Percentiles rank a stretch among this genome's conserved stretches.
Conservation (phyloP, 2,329 filamentous ascomycete genomes). For the Paraphaeosphaeria minitans region DNA sequence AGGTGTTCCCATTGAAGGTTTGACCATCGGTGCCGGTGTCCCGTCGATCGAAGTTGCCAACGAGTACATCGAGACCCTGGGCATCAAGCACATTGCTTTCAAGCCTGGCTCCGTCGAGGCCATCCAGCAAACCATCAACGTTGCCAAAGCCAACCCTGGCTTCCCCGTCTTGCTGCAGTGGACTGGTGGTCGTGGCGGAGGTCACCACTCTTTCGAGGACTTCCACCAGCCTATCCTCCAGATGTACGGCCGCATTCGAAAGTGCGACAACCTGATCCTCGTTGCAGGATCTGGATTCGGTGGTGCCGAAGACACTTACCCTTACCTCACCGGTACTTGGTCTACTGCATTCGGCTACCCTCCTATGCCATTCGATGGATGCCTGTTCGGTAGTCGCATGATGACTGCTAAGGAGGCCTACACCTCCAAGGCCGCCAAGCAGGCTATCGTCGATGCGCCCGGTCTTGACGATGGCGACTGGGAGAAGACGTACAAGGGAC, state of each 20-base stretch:
- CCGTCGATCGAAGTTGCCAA: slow-evolving; percentile 55
- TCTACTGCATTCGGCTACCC: slow-evolving; percentile 50
- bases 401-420: slow-evolving; percentile 56
- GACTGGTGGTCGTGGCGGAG: slow-evolving; percentile 57
- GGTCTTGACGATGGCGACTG: slow-evolving; percentile 53
- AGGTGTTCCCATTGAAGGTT: slow-evolving; percentile 53
- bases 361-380: slow-evolving; percentile 56
- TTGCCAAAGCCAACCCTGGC: slow-evolving; percentile 52
- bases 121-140: slow-evolving; percentile 54
- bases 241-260: slow-evolving; percentile 53
- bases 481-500: slow-evolving; percentile 62
- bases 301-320: slow-evolving; percentile 53
- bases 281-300: slow-evolving; percentile 57
- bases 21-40: slow-evolving; percentile 56
- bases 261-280: slow-evolving; percentile 53
- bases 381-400: slow-evolving; percentile 54
- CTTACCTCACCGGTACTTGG: slow-evolving; percentile 55
- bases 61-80: slow-evolving; percentile 63
- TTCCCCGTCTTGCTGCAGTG: slow-evolving; percentile 56
- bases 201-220: slow-evolving; percentile 57
- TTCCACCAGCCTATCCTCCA: slow-evolving; percentile 57
- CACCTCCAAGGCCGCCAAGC: slow-evolving; percentile 52
- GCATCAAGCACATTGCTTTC: slow-evolving; percentile 55
- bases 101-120: slow-evolving; percentile 54
- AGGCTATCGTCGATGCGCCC: slow-evolving; percentile 51